Conservation (phyloP, 768 basidiomycete species). For the Antrodiella citrinella region DNA sequence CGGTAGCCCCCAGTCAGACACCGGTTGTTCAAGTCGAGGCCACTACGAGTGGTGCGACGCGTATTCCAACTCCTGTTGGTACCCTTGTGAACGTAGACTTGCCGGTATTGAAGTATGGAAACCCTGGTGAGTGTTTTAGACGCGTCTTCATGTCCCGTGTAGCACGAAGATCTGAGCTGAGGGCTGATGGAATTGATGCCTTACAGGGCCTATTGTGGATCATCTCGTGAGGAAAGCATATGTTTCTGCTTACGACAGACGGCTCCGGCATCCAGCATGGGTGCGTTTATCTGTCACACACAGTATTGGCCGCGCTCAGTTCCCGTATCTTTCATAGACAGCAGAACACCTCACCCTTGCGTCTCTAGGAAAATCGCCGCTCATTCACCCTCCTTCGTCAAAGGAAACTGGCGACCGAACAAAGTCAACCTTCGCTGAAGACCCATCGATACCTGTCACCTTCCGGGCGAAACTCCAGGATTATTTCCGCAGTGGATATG, state of each 20-base stretch:
- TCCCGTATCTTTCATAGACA: slow-evolving; percentile 44
- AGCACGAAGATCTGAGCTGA: slow-evolving; percentile 12
- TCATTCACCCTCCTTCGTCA: slow-evolving; percentile 23
- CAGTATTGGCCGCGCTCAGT: not conserved
- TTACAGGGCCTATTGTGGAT: slow-evolving; percentile 79
- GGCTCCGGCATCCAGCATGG: slow-evolving; percentile 90
- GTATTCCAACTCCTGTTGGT: slow-evolving; percentile 28
- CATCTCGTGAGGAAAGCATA: slow-evolving; percentile 75
- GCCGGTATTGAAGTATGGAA: slow-evolving; percentile 64
- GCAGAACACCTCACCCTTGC: slow-evolving; percentile 89
- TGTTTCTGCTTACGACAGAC: slow-evolving; percentile 83
- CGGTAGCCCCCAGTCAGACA: slow-evolving; percentile 11
- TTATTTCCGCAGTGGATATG: slow-evolving; percentile 90
- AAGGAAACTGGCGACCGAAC: slow-evolving; percentile 53
- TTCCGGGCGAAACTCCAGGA: slow-evolving; percentile 85
- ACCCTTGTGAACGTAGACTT: slow-evolving; percentile 17
- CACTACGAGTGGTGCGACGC: slow-evolving; percentile 35
- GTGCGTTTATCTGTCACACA: slow-evolving; percentile 33
- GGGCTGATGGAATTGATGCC: not conserved
- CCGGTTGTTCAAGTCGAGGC: slow-evolving; percentile 39
- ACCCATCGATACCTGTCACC: slow-evolving; percentile 59
- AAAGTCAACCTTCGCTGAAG: slow-evolving; percentile 78
- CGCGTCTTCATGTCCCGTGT: slow-evolving; percentile 5
- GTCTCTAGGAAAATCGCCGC: slow-evolving; percentile 48
- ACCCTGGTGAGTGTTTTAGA: slow-evolving; percentile 53